A percentile compares a stretch with the other conserved stretches of the same genome.
Conservation (phyloP, 148 eudicot species). For the Arctostaphylos glauca region DNA sequence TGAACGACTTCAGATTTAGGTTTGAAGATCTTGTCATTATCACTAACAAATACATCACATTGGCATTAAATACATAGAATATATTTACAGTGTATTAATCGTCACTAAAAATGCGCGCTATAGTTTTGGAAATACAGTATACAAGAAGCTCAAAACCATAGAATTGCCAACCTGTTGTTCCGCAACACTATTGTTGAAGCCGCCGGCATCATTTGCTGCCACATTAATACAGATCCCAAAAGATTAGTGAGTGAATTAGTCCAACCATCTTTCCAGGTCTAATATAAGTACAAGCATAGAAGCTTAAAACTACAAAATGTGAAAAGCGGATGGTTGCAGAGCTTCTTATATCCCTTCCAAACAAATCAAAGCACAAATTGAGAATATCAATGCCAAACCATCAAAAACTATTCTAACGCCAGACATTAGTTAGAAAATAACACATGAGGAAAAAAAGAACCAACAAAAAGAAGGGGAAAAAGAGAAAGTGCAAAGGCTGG, state of each 20-base stretch:
- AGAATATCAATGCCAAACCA: not conserved
- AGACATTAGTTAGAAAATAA: not conserved
- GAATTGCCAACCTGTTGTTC: slow-evolving; percentile 69
- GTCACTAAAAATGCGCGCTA: not conserved
- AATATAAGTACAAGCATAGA: not conserved
- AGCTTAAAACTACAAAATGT: not conserved
- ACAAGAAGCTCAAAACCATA: slow-evolving; percentile 1
- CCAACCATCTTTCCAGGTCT: not conserved
- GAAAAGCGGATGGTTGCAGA: not conserved
- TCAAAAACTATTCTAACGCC: not conserved
- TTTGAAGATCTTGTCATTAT: not conserved
- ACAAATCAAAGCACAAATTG: not conserved
- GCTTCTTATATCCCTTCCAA: not conserved
- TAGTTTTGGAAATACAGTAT: not conserved
- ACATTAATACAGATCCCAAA: slow-evolving; percentile 4
- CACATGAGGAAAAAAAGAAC: not conserved
- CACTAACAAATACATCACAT: not conserved
- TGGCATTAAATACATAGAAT: not conserved
- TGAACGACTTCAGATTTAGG: not conserved
- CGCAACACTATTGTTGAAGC: slow-evolving; percentile 90
- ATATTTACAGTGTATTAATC: not conserved
- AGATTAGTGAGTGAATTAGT: not conserved
- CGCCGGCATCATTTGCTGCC: slow-evolving; percentile 71
- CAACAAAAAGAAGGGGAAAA: not conserved
- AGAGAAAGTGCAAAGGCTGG: not conserved